These are phyloP conservation scores for Suillus alpinus DNA, from an alignment of 768 basidiomycete genomes.

Conservation along the genomic window DNA sequence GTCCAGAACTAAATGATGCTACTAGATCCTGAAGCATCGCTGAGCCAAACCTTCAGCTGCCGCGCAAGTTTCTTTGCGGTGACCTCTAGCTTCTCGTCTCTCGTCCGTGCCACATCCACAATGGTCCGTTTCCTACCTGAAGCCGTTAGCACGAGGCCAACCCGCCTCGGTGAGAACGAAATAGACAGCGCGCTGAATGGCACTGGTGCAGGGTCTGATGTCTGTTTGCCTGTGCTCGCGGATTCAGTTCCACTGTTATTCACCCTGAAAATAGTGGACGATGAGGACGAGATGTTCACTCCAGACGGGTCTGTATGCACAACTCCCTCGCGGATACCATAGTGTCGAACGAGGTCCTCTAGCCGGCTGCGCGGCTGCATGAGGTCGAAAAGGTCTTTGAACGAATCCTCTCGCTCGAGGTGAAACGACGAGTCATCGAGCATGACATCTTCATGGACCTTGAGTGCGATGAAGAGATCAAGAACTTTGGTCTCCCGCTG, in stretches of 20 bases:
- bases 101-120: conserved; percentile 46
- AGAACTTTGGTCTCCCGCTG: conserved; percentile 76
- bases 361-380: conserved; percentile 69
- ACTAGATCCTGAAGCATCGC: conserved; percentile 2
- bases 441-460: conserved; percentile 78
- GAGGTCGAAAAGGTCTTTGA: conserved; percentile 77
- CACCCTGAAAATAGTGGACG: conserved; percentile 1
- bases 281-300: conserved; percentile 3
- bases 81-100: conserved; percentile 56
- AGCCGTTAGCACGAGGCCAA: conserved; percentile 34
- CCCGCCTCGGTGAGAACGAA: conserved; percentile 39
- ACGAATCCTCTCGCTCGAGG: conserved; percentile 70
- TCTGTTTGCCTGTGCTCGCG: background rate
- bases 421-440: conserved; percentile 73
- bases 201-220: conserved; percentile 15
- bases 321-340: conserved; percentile 40
- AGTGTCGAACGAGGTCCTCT: conserved; percentile 65
- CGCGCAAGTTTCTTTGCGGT: conserved; percentile 51
- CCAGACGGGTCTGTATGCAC: conserved; percentile 16
- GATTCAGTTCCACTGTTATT: conserved; percentile 5
- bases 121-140: conserved; percentile 48
- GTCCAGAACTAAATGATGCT: background rate
- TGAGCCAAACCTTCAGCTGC: conserved; percentile 46
- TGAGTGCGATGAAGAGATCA: conserved; percentile 77
- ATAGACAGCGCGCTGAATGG: conserved; percentile 38